phyloP scores from a whole-genome alignment of 768 basidiomycete species.

The Phylloporus rhodoxanthus region DNA sequence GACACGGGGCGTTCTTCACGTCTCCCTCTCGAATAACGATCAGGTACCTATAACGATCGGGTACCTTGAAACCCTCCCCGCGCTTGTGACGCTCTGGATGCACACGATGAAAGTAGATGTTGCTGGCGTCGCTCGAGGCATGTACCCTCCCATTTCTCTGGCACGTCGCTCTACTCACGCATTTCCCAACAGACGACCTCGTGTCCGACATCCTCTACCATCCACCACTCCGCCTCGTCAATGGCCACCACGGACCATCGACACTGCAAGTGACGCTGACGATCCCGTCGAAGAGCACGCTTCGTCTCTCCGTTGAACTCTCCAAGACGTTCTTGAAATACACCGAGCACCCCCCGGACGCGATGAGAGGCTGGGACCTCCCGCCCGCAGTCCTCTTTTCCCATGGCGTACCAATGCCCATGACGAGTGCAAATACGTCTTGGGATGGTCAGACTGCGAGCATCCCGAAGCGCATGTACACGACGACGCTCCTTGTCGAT shows the following conservation, averaged over 20 bases:
- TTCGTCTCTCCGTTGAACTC: slow-evolving; percentile 67
- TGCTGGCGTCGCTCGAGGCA: slow-evolving; percentile 44
- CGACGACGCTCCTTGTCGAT: slow-evolving; percentile 75
- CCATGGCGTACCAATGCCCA: not conserved
- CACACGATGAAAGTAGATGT: slow-evolving; percentile 61
- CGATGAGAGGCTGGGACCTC: slow-evolving; percentile 91
- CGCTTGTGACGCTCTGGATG: slow-evolving; percentile 84
- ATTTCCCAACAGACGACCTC: slow-evolving; percentile 45
- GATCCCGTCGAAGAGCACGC: slow-evolving; percentile 61
- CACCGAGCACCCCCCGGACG: slow-evolving; percentile 94
- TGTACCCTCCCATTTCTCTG: slow-evolving; percentile 8
- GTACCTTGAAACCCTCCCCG: slow-evolving; percentile 94
- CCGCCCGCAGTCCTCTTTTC: slow-evolving; percentile 76
- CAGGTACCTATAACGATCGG: slow-evolving; percentile 39
- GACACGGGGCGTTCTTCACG: slow-evolving; percentile 64
- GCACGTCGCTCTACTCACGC: not conserved
- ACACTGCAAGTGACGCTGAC: slow-evolving; percentile 65
- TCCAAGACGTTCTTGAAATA: slow-evolving; percentile 84
- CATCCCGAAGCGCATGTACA: slow-evolving; percentile 55
- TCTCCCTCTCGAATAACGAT: slow-evolving; percentile 56
- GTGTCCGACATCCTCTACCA: slow-evolving; percentile 60
- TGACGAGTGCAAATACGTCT: slow-evolving; percentile 2
- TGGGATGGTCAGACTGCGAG: not conserved
- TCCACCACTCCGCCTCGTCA: slow-evolving; percentile 28
- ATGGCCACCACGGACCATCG: slow-evolving; percentile 39